Conservation (phyloP, 225 moss, liverwort and hornwort genomes). For the Rhytidiadelphus loreus region DNA sequence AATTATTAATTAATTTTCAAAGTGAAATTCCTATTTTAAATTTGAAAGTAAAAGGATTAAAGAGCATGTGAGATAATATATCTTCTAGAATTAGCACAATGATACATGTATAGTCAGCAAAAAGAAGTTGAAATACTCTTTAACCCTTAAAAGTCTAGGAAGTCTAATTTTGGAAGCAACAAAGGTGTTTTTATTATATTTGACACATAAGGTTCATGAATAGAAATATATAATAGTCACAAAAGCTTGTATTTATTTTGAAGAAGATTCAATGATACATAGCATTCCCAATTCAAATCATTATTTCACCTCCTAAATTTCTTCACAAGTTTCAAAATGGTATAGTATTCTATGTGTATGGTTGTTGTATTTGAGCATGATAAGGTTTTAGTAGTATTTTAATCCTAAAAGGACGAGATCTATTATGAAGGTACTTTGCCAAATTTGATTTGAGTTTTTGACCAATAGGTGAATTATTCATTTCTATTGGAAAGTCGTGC, state of each 20-base stretch:
- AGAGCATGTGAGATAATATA: neutral
- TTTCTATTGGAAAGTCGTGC: neutral
- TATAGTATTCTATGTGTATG: neutral
- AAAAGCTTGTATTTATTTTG: neutral
- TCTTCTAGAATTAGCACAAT: neutral
- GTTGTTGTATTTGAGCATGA: neutral
- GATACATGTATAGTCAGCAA: fast-evolving
- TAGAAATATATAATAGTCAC: neutral
- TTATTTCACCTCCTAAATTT: neutral
- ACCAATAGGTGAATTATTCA: neutral
- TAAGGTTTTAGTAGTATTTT: neutral
- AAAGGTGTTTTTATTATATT: neutral
- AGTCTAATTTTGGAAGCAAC: neutral
- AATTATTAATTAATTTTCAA: neutral
- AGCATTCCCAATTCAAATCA: fast-evolving
- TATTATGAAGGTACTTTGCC: neutral
- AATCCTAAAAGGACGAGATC: fast-evolving
- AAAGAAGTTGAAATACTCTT: neutral
- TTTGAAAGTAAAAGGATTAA: neutral
- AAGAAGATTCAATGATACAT: fast-evolving
- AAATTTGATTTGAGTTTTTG: neutral
- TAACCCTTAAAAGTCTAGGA: neutral
- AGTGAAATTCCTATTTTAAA: neutral
- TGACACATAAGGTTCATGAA: neutral
- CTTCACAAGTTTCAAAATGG: neutral